Evolutionary conservation across 257 asterid genomes (phyloP).

Genomic region (Ophiorrhiza pumila): DNA sequence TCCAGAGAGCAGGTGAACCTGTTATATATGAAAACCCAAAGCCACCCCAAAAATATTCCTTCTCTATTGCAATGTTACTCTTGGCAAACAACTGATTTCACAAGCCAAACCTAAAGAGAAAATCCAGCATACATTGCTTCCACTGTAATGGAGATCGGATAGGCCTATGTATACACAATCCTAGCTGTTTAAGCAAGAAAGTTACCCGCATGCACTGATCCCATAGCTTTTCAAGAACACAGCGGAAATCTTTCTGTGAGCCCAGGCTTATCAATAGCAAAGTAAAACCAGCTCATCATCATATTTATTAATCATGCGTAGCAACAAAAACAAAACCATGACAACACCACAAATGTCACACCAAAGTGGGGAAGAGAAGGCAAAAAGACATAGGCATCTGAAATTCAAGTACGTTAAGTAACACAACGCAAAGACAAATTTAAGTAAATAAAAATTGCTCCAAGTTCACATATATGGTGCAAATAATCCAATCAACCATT

Average conservation of each 20-base stretch:
- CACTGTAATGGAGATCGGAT: not conserved
- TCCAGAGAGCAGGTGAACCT: not conserved
- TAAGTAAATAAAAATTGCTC: not conserved
- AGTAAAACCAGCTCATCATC: not conserved
- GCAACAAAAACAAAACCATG: not conserved
- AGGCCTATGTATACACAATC: not conserved
- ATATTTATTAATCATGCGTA: not conserved
- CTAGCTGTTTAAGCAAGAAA: not conserved
- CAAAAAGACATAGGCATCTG: not conserved
- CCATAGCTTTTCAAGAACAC: not conserved
- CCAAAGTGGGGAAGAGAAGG: not conserved
- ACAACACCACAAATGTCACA: not conserved
- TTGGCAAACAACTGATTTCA: not conserved
- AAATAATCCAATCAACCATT: not conserved
- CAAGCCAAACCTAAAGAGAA: not conserved
- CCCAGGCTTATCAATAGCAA: not conserved
- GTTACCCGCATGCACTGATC: not conserved
- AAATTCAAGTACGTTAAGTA: not conserved
- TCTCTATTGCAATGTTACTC: not conserved
- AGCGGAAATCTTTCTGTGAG: not conserved
- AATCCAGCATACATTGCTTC: not conserved
- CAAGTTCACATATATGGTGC: not conserved
- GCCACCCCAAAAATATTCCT: not conserved
- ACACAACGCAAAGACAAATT: not conserved
- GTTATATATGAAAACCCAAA: not conserved